phyloP scores from a whole-genome alignment of 2,329 filamentous ascomycete genomes.

The Pestalotiopsis sp. region DNA sequence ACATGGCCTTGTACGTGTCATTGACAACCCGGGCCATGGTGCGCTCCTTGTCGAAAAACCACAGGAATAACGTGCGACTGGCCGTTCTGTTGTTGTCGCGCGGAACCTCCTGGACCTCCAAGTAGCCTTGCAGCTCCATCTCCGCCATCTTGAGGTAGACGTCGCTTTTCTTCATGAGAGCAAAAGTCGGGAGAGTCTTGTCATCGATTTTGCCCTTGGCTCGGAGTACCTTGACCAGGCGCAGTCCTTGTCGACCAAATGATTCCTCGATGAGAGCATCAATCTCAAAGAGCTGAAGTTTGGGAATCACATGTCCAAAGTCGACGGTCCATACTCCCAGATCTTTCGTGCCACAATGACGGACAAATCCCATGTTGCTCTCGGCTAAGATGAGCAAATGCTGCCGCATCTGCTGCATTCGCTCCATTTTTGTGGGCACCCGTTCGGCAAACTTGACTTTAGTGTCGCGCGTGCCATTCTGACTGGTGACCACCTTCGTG shows the following conservation, averaged over 20 bases:
- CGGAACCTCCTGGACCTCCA: constrained; percentile 93
- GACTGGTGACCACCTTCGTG: constrained; percentile 15
- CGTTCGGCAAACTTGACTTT: constrained; percentile 58
- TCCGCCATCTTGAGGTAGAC: constrained; percentile 82
- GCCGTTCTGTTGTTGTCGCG: constrained; percentile 82
- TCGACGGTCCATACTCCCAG: constrained; percentile 82
- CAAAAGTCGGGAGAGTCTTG: constrained; percentile 79
- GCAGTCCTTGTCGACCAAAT: constrained; percentile 76
- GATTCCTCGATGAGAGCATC: constrained; percentile 80
- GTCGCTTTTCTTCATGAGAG: constrained; percentile 83
- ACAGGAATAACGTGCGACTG: constrained; percentile 85
- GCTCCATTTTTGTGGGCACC: constrained; percentile 42
- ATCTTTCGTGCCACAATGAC: constrained; percentile 64
- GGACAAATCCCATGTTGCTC: constrained; percentile 69
- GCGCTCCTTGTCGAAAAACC: constrained; percentile 83
- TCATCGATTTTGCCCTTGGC: constrained; percentile 94
- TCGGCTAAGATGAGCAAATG: constrained; percentile 76
- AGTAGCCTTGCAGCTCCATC: constrained; percentile 83
- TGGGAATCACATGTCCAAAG: constrained; percentile 72
- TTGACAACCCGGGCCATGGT: constrained; percentile 73
- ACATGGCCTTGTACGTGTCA: constrained; percentile 87
- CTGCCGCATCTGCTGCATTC: constrained; percentile 65
- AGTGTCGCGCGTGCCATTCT: constrained; percentile 33
- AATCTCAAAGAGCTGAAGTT: constrained; percentile 76
- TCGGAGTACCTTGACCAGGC: constrained; percentile 82